phyloP scores from a whole-genome alignment of 2,329 filamentous ascomycete genomes.

The Penicillium sp. region DNA sequence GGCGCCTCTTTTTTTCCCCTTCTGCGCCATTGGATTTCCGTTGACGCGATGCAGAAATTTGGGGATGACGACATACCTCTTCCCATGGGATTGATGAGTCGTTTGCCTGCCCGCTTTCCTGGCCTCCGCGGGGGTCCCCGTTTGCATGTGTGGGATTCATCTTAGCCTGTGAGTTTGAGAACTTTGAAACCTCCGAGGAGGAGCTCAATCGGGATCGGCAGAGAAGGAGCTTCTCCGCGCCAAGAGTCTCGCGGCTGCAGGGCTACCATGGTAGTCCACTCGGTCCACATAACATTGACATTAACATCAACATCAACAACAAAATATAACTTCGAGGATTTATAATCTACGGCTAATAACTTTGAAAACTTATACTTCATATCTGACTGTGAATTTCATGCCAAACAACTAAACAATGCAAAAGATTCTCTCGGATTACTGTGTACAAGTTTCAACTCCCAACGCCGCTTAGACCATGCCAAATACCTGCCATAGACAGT shows the following conservation, averaged over 20 bases:
- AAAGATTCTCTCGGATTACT: not conserved
- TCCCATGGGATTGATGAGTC: constrained; percentile 18
- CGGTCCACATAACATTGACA: too few species aligned
- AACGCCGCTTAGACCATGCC: not conserved
- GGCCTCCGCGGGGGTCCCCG: not conserved
- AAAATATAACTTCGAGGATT: too few species aligned
- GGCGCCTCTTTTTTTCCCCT: constrained; percentile 1
- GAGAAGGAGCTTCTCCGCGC: constrained; percentile 26
- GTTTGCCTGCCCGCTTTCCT: not conserved
- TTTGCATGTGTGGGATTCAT: constrained; percentile 8
- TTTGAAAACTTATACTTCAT: too few species aligned
- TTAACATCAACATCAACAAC: too few species aligned
- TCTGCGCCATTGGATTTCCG: constrained; percentile 1
- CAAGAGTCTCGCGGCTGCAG: constrained; percentile 15
- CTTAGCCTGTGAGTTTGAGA: not conserved
- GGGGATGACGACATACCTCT: constrained; percentile 25
- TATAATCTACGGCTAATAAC: too few species aligned
- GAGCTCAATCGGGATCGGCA: constrained; percentile 20
- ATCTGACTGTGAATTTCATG: not conserved
- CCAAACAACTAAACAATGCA: not conserved
- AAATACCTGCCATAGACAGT: not conserved
- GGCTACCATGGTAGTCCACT: too few species aligned
- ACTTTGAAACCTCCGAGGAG: constrained; percentile 2
- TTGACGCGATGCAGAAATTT: not conserved
- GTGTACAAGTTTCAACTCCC: constrained; percentile 4